These are phyloP conservation scores for Kodamaea restingae DNA, from an alignment of 805 yeast genomes.

Conservation along the genomic window DNA sequence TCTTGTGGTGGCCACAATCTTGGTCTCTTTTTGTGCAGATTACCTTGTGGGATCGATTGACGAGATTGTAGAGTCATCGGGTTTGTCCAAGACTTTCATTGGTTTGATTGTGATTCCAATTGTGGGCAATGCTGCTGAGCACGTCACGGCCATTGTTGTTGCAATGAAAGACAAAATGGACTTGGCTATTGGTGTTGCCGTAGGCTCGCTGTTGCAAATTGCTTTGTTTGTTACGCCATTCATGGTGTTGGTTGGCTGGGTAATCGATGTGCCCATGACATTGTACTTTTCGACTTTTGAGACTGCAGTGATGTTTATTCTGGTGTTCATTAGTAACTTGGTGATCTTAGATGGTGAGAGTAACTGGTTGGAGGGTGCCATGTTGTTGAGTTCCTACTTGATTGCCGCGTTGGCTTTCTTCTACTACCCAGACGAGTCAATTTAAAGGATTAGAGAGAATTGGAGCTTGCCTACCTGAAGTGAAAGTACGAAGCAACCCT, in stretches of 20 bases:
- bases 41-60: slow-evolving; percentile 92
- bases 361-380: slow-evolving; percentile 95
- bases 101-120: slow-evolving; percentile 93
- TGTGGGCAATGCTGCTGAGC: slow-evolving; percentile 98
- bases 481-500: no score
- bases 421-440: slow-evolving; percentile 62
- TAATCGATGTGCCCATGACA: slow-evolving; percentile 85
- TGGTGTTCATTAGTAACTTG: slow-evolving; percentile 84
- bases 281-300: slow-evolving; percentile 89
- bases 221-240: slow-evolving; percentile 94
- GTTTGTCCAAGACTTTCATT: slow-evolving; percentile 89
- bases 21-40: slow-evolving; percentile 91
- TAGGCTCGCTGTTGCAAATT: slow-evolving; percentile 93
- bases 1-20: slow-evolving; percentile 62
- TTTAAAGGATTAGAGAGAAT: background rate
- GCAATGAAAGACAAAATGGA: slow-evolving; percentile 98
- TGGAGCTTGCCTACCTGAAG: background rate
- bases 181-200: slow-evolving; percentile 92
- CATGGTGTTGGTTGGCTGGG: slow-evolving; percentile 94
- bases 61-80: slow-evolving; percentile 75
- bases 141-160: slow-evolving; percentile 92
- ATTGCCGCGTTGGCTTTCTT: slow-evolving; percentile 88
- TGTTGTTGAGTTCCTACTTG: slow-evolving; percentile 81
- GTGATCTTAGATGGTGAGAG: slow-evolving; percentile 90
- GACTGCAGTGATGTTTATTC: slow-evolving; percentile 84